Base-by-base conservation (phyloP, 2,329 filamentous ascomycete species). In the Pestalotiopsis sp. region DNA sequence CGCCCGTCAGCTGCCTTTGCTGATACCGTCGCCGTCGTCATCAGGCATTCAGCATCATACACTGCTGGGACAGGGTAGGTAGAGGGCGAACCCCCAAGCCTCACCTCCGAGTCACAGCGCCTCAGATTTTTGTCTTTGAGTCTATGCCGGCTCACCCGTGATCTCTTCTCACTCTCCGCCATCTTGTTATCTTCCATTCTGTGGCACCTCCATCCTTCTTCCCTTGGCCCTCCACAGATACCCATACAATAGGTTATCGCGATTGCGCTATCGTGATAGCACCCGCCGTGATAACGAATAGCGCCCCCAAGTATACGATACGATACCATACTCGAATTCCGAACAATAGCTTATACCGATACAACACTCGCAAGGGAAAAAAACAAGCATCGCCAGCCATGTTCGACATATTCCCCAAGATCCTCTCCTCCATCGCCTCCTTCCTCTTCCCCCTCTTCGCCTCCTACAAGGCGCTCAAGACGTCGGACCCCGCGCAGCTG, bases 401-500 rank as follows among this genome's bases (percentile, higher is more conserved):
- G 89, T 91, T 92, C 74, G 87, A 88, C 73, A 84, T 91, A 69
- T 83, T 91, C 70, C 88, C 90, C 72, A 89, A 90, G 77, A 82
- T 91, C 69, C 81, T 91, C 78, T 90, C 89, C 78, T 95, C 93
- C 72, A 82, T 95, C 79, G 91, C 93, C 69, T 97, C 95, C 68
- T 94, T 97, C 78, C 90, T 98, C 78, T 97, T 98, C 79, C 96
- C 96, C 65, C 90, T 98, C 72, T 98, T 97, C 83, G 95, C 95
- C 73, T 97, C 95, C 72, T 98, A 98, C 88, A 98, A 98, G 86
- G 95, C 96, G 63, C 92, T 99, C 78, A 95, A 96, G 83, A 95
- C 94, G 17, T 92, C 92, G 66, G 93, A 98, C 80, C 94, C 95
- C 2, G 91, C 93, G 49, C 91, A 97, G 78, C 87, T 98, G 70